Conservation (phyloP, 1,284 basidiomycete species). For the Boletus sp. region DNA sequence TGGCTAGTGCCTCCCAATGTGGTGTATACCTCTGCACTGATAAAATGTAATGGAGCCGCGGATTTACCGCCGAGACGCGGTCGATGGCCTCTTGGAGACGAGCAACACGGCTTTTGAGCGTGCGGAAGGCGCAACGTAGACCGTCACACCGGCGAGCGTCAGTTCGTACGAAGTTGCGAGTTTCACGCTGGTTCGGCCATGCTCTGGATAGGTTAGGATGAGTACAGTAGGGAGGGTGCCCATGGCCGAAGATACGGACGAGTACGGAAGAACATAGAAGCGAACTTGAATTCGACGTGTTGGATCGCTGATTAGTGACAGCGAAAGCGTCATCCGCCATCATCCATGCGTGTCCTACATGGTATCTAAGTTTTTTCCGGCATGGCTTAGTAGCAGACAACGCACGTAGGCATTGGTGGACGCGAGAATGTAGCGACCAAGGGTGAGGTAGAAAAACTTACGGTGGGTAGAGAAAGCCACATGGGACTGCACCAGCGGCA, state of each 20-base stretch:
- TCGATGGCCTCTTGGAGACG: conserved; percentile 15
- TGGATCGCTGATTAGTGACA: too few species aligned
- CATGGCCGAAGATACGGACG: neutral
- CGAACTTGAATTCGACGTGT: neutral
- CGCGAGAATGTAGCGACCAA: too few species aligned
- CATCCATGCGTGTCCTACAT: too few species aligned
- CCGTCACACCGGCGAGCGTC: conserved; percentile 9
- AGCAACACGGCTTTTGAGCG: conserved; percentile 11
- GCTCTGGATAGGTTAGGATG: conserved; percentile 15
- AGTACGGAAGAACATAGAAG: neutral
- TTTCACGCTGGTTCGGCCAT: conserved; percentile 18
- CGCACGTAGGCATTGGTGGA: too few species aligned
- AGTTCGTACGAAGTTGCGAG: conserved; percentile 21
- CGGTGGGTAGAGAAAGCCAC: too few species aligned
- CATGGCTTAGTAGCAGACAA: too few species aligned
- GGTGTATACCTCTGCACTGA: conserved; percentile 12
- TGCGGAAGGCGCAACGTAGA: conserved; percentile 12
- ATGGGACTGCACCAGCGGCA: too few species aligned
- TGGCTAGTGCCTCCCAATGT: neutral
- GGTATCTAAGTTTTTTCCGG: too few species aligned
- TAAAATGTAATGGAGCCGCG: conserved; percentile 8
- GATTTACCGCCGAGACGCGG: neutral
- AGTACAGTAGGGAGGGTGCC: conserved; percentile 6
- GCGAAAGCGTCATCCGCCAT: too few species aligned
- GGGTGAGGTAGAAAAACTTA: too few species aligned